phyloP scores from a whole-genome alignment of 139 green algal species.

The Ulvella scutata region DNA sequence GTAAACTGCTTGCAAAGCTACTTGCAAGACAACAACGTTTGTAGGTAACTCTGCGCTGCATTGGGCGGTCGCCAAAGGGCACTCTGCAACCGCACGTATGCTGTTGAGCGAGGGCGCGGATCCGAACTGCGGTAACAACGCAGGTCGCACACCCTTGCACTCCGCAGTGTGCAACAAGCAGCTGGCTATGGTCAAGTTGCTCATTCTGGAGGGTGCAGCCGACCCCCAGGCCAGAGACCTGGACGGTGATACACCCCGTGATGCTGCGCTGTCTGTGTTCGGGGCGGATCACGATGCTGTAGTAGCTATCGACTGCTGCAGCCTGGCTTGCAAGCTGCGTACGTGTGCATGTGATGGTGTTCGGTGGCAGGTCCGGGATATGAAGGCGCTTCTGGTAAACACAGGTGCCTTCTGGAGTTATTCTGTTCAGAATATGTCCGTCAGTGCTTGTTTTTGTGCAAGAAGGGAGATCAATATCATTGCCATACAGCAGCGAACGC shows the following conservation, averaged over 20 bases:
- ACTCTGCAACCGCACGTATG: too few relatives aligned
- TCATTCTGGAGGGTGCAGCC: conserved; percentile 7
- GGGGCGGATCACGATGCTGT: neutral
- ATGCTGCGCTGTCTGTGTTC: conserved; percentile 10
- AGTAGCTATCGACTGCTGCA: neutral
- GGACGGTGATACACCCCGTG: conserved; percentile 14
- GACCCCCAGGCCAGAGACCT: conserved; percentile 16
- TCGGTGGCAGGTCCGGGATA: neutral
- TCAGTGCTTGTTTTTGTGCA: too few relatives aligned
- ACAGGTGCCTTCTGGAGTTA: too few relatives aligned
- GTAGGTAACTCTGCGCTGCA: too few relatives aligned
- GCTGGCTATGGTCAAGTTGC: neutral
- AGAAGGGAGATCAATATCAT: too few relatives aligned
- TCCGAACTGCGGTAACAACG: conserved; percentile 17
- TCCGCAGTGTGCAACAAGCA: conserved; percentile 19
- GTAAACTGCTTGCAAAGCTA: too few relatives aligned
- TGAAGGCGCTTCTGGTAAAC: too few relatives aligned
- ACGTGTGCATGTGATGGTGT: neutral
- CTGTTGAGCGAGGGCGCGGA: conserved; percentile 25
- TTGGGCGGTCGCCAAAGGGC: too few relatives aligned
- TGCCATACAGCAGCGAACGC: too few relatives aligned
- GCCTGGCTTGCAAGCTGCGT: neutral
- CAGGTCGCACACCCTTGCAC: conserved; percentile 29
- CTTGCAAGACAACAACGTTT: too few relatives aligned
- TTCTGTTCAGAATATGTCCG: too few relatives aligned